Percentiles rank a stretch among this genome's conserved stretches.
phyloP scores from a whole-genome alignment of 164 flowering plant species.

The Saururus chinensis region DNA sequence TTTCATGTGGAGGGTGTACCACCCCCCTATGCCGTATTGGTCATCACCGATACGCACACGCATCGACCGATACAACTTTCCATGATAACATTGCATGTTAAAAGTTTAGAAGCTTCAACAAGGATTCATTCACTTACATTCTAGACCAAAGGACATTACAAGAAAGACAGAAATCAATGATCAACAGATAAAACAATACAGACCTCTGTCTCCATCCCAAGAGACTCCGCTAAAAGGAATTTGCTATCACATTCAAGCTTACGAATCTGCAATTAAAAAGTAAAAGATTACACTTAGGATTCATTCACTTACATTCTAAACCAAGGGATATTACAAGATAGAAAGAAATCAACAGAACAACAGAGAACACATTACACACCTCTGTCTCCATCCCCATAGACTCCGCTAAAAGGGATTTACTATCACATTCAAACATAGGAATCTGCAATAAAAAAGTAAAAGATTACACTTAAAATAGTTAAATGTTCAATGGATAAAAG shows the following conservation, averaged over 20 bases:
- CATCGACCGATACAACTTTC: too few species aligned
- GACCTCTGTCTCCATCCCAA: conserved; percentile 23
- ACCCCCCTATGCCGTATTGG: too few species aligned
- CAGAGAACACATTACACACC: conserved; percentile 13
- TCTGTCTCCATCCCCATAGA: conserved; percentile 17
- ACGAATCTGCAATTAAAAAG: conserved; percentile 10
- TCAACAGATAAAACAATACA: not conserved
- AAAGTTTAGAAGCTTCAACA: too few species aligned
- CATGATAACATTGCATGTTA: too few species aligned
- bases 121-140: conserved; percentile 16
- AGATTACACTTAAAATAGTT: not conserved
- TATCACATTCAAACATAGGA: conserved; percentile 17
- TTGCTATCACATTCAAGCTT: conserved; percentile 20
- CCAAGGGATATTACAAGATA: not conserved
- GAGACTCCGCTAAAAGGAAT: conserved; percentile 18
- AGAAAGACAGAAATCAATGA: not conserved
- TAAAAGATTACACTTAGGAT: not conserved
- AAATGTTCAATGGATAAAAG: too few species aligned
- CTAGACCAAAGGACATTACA: not conserved
- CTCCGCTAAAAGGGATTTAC: conserved; percentile 17
- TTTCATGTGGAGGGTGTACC: too few species aligned
- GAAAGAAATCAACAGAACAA: not conserved
- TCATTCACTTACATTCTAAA: conserved; percentile 18
- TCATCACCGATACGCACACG: too few species aligned
- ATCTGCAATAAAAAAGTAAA: conserved; percentile 8